Conservation (phyloP, 176 grass and related monocot species). For the Dactylis glomerata region DNA sequence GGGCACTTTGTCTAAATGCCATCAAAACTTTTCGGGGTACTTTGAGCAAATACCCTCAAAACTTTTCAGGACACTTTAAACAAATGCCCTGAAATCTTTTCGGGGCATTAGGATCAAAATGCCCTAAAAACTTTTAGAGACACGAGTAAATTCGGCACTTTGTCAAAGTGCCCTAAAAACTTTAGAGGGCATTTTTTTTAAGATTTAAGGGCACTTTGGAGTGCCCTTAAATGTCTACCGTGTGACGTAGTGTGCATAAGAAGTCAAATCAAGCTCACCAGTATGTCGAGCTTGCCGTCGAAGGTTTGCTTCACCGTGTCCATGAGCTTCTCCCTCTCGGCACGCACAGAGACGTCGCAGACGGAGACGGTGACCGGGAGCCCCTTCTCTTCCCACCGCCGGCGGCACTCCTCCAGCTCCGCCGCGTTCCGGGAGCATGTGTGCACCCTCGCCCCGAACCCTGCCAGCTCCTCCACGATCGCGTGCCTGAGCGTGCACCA, state of each 20-base stretch:
- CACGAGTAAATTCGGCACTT: too few species aligned
- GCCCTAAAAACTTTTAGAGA: too few species aligned
- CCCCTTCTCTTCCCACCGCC: neutral
- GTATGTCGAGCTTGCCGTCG: neutral
- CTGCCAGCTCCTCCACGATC: neutral
- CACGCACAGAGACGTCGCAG: neutral
- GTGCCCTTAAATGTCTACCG: too few species aligned
- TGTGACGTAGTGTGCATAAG: neutral
- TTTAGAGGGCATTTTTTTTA: too few species aligned
- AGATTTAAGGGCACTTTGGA: too few species aligned
- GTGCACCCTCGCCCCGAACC: neutral
- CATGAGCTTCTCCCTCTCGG: neutral
- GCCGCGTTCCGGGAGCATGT: neutral
- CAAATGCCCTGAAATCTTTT: too few species aligned
- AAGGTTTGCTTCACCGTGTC: neutral
- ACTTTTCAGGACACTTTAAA: too few species aligned
- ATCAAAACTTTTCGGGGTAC: too few species aligned
- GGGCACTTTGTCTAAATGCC: too few species aligned
- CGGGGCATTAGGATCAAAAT: too few species aligned
- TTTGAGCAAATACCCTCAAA: too few species aligned
- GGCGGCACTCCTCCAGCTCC: neutral
- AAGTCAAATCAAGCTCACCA: neutral
- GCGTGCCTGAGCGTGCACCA: neutral
- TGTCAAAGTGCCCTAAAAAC: too few species aligned
- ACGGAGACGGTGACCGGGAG: neutral